Percentiles rank a stretch among this genome's conserved stretches.
Evolutionary conservation across 2,329 filamentous ascomycete genomes (phyloP).

Genomic region (Albifimbria verrucaria): DNA sequence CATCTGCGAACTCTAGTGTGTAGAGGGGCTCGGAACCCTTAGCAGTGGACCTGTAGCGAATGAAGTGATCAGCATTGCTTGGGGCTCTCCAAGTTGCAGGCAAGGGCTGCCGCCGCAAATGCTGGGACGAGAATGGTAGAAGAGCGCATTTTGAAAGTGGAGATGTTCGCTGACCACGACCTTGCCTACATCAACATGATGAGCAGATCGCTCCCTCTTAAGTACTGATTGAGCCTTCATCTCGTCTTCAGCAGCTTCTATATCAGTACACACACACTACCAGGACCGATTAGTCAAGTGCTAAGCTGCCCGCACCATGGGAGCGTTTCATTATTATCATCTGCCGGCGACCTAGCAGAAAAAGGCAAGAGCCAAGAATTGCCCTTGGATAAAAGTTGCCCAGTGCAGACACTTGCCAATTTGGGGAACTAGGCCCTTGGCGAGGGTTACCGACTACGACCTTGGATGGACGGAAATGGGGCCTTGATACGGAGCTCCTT

Average conservation of each 20-base stretch:
- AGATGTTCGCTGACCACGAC: too few relatives aligned
- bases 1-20: constrained; percentile 75
- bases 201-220: not conserved
- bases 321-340: not conserved
- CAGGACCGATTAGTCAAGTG: not conserved
- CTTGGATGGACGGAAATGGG: not conserved
- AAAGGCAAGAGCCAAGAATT: not conserved
- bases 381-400: not conserved
- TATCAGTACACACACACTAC: not conserved
- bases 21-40: constrained; percentile 33
- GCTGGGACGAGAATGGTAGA: not conserved
- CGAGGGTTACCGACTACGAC: not conserved
- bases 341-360: not conserved
- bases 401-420: not conserved
- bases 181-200: too few relatives aligned
- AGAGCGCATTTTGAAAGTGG: not conserved
- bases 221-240: not conserved
- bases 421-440: not conserved
- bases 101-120: not conserved
- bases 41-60: not conserved
- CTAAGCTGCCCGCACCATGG: not conserved
- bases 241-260: not conserved
- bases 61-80: not conserved
- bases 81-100: not conserved
- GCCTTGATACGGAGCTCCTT: not conserved